Evolutionary conservation across 257 asterid species (phyloP).

Genomic region (Leptodermis oblonga): DNA sequence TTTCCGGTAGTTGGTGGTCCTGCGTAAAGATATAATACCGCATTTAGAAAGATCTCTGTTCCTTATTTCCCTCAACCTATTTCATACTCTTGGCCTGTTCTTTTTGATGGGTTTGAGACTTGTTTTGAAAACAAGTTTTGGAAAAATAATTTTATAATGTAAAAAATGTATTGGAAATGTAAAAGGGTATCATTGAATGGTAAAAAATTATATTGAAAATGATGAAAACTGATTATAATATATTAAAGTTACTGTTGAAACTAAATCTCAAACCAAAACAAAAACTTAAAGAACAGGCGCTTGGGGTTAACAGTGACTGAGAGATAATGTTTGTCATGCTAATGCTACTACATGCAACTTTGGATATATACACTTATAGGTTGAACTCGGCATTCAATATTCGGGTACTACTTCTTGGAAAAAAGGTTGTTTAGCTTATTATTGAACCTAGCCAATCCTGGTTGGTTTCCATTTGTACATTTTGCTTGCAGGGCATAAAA

Average conservation of each 20-base stretch:
- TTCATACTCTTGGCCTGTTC: too few species aligned
- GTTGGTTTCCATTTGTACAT: not conserved
- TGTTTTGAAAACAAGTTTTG: too few species aligned
- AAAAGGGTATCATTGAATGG: too few species aligned
- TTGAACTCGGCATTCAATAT: not conserved
- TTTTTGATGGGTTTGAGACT: too few species aligned
- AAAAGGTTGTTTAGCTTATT: not conserved
- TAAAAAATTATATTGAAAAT: too few species aligned
- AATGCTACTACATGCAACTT: not conserved
- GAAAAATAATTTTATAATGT: too few species aligned
- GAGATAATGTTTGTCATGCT: not conserved
- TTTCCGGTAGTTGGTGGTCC: not conserved
- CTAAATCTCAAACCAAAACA: too few species aligned
- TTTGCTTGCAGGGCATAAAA: constrained; percentile 62
- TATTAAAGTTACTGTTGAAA: too few species aligned
- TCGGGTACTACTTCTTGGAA: not conserved
- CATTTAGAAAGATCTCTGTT: not conserved
- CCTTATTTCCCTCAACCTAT: not conserved
- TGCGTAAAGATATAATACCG: not conserved
- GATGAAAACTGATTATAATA: too few species aligned
- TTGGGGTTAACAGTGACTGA: not conserved
- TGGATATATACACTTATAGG: not conserved
- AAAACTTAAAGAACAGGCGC: too few species aligned
- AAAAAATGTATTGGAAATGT: too few species aligned
- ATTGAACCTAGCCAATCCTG: not conserved